Base-by-base conservation (phyloP, 371 early-diverging fungal species). In the Syncephalis plumigaleata region DNA sequence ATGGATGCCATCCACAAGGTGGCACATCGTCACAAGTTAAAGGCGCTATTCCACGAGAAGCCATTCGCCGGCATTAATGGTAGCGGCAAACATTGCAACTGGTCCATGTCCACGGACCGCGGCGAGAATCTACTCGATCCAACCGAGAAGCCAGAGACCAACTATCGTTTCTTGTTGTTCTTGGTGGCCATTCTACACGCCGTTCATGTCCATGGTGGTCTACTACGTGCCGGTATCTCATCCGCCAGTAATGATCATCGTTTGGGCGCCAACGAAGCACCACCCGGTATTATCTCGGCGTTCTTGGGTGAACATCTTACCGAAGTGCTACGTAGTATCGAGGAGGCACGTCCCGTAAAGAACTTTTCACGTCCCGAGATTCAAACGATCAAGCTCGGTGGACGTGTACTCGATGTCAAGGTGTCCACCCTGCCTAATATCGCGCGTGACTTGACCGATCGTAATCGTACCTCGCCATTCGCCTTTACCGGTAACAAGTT, bases 401-500 rank as follows among this genome's bases (percentile, higher is more conserved):
- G 97, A 45, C 94, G 92, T 18, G 79, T 79, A 17, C 66, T 96
- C 25, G 94, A 96, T 64, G 72, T 96, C 55, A 93, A 92, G 81
- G 87, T 94, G 26, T 75, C 91, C 23, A 75, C 81, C 8, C 71
- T 97, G 42, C 95, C 98, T 50, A 67, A 66, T 56, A 91, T 97
- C 59, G 61, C 85, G 20, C 89, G 94, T 66, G 98, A 97, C 63
- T 64, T 92, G 64, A 94, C 96, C 17, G 98, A 97, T 63, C 88
- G 98, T 64, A 97, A 97, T 82, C 86, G 95, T 58, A 97, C 98
- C 21, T 93, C 93, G 44, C 93, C 98, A 25, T 93, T 97, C 55
- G 98, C 98, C 48, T 97, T 95, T 73, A 97, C 95, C 50, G 95
- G 95, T 49, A 94, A 97, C 86, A 97, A 97, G 77, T 94, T 97